Base-by-base conservation (phyloP, 441 rosid species). In the Euphorbia celastroides region DNA sequence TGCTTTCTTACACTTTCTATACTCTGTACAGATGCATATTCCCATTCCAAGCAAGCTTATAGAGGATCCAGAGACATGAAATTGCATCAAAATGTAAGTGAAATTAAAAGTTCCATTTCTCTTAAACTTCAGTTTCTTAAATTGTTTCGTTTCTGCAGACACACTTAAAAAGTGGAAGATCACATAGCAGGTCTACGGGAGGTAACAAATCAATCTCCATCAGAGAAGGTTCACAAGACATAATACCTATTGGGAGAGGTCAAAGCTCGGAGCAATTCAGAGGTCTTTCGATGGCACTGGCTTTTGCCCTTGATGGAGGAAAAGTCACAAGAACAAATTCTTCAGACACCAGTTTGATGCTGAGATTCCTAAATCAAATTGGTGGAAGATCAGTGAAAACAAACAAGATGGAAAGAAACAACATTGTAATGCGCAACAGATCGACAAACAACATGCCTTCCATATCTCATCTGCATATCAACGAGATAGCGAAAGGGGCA, bases 401-500 rank as follows among this genome's bases (percentile, higher is more conserved):
- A 22, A 71, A 67, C 59, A 80, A 77, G 75, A 71, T 66, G 79
- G 82, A 75, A 63, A 81, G 81, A 79, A 78, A 61, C 70, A 68
- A 31, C 42, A 17, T 68, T 13, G 72, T 69, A 7, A 72, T 75
- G 54, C 82, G 67, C 44, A 73, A 64, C 41, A 46, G 81, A 36
- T 79, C 92, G 52, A 79, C 72, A 3, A 64, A 86, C 72, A 79
- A 56, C n/a, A 70, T 78, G 70, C 86, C 88, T 46, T 68, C 82
- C 27, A 60, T 94, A 64, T 82, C 92, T 58, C 83, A 86, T 60
- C 77, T 86, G 62, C 94, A 90, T 56, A 74, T 94, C 62, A 78
- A 83, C 74, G 96, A 92, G 70, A 87, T 94, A 60, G 80, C 97
- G 10, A 89, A 83, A 72, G 97, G 98, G 0, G 85, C 94, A n/a